phyloP scores from a whole-genome alignment of 73 alveolate genomes.

The Breviolum minutum region DNA sequence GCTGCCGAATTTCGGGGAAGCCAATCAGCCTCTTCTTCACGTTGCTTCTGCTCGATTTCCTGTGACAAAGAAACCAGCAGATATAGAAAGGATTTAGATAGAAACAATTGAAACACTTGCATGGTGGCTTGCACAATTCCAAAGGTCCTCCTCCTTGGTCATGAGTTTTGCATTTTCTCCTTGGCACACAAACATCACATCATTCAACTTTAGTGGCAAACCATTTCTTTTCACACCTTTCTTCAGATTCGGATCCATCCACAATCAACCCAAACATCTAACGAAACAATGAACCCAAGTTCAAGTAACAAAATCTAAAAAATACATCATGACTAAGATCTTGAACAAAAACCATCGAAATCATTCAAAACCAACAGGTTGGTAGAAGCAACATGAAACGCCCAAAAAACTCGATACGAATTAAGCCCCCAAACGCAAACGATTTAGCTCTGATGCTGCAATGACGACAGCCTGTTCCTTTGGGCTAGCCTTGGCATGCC shows the following conservation, averaged over 20 bases:
- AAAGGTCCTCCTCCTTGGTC: conserved; percentile 68
- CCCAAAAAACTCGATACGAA: not conserved
- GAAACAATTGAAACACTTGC: not conserved
- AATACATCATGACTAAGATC: no score
- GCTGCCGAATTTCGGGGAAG: not conserved
- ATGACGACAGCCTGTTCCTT: conserved; percentile 92
- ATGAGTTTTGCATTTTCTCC: conserved; percentile 78
- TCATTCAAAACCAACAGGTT: no score
- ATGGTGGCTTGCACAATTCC: not conserved
- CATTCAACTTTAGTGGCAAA: not conserved
- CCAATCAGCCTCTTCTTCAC: conserved; percentile 66
- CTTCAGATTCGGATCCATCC: not conserved
- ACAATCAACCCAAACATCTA: not conserved
- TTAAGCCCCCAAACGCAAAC: conserved; percentile 15
- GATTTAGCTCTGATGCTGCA: conserved; percentile 77
- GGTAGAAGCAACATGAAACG: no score
- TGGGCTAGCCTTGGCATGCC: conserved; percentile 43
- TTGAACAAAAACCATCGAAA: no score
- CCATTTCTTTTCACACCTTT: no score
- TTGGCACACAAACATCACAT: not conserved
- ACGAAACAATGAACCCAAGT: no score
- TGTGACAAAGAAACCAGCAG: not conserved
- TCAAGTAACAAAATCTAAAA: not conserved
- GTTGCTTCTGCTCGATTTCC: conserved; percentile 87
- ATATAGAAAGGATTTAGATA: no score